These are phyloP conservation scores for Hypoxylon rickii DNA, from an alignment of 495 filamentous ascomycete genomes.

Conservation along the genomic window DNA sequence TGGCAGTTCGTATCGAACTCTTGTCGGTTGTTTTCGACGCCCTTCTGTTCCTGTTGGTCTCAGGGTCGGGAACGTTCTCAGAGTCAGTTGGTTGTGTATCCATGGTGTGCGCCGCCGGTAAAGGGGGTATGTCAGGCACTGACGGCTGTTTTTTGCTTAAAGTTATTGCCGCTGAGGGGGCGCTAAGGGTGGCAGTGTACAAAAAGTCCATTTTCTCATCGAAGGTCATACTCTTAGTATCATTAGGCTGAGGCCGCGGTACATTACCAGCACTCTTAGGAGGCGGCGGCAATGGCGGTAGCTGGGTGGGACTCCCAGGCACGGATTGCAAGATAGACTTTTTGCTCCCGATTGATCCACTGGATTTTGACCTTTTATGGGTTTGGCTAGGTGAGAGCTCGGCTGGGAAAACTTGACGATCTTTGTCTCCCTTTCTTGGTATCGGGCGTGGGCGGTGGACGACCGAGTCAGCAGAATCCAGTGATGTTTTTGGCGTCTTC, in stretches of 20 bases:
- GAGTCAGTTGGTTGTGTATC: slow-evolving; percentile 1
- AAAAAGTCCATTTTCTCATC: slow-evolving; percentile 56
- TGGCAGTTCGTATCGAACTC: slow-evolving; percentile 43
- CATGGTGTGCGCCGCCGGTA: slow-evolving; percentile 41
- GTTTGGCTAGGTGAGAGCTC: slow-evolving; percentile 41
- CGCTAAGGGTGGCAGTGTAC: slow-evolving; percentile 49
- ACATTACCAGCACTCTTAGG: slow-evolving; percentile 45
- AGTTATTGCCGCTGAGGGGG: slow-evolving; percentile 17
- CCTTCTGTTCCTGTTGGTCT: slow-evolving; percentile 12
- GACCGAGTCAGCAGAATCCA: slow-evolving; percentile 42
- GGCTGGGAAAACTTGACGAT: slow-evolving; percentile 46
- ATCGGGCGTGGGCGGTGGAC: slow-evolving; percentile 59
- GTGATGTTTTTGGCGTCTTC: slow-evolving; percentile 32
- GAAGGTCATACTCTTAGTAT: slow-evolving; percentile 59
- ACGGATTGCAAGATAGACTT: slow-evolving; percentile 50
- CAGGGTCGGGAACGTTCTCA: slow-evolving; percentile 2
- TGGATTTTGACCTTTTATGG: slow-evolving; percentile 52
- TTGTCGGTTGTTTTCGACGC: slow-evolving; percentile 38
- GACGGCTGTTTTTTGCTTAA: slow-evolving; percentile 42
- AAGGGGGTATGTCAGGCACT: slow-evolving; percentile 48
- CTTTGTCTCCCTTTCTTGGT: slow-evolving; percentile 47
- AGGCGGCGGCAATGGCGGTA: slow-evolving; percentile 51
- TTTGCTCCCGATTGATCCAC: slow-evolving; percentile 44
- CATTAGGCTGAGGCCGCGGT: slow-evolving; percentile 44
- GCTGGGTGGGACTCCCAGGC: slow-evolving; percentile 53